Base-by-base conservation (phyloP, 208 protist genomes). In the Wallacemonas sp. region DNA sequence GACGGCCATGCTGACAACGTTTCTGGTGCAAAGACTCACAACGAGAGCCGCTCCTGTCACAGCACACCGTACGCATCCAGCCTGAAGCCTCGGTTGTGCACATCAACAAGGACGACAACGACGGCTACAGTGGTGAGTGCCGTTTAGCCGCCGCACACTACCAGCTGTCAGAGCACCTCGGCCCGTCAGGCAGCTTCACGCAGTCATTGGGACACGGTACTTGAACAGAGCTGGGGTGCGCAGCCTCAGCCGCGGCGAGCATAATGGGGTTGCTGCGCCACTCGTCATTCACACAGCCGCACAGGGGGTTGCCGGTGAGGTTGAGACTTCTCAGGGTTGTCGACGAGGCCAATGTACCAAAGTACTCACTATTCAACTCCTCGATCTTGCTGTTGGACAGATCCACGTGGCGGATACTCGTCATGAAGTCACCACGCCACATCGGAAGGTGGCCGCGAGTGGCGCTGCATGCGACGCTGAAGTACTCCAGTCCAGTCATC, bases 371-470 rank as follows among this genome's bases (percentile, higher is more conserved):
- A 26, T 27, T 53, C 24, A 53, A 8, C 24, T 5, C 9, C 24
- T 41, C 0, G 0, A 76, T 22, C 36, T 53, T 17, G 63, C 63
- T 70, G 41, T 70, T 19, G 39, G 29, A 52, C 15, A 76, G 19
- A 30, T 76, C 63, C 8, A 63, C 22, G 26, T 0, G 21, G 1
- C 32, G 36, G 46, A 75, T 63, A 2, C 45, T 32, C 8, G 39
- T 0, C 13, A 74, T 75, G 63, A 39, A 37, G 54, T 54, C 63
- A 32, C 34, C 44, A n/a, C 24, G 52, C 44, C 5, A 24, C 44
- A 21, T 30, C 24, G 68, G 68, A 26, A 73, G 37, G 26, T 1
- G 15, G 41, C 50, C 59, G 64, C 71, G 71, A 24, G 68, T 63
- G 36, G 55, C 59, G n/a, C 59, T 46, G 42, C 67, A 41, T 5